These are phyloP conservation scores for Metschnikowia noctiluminum DNA, from an alignment of 805 yeast species.

Conservation along the genomic window DNA sequence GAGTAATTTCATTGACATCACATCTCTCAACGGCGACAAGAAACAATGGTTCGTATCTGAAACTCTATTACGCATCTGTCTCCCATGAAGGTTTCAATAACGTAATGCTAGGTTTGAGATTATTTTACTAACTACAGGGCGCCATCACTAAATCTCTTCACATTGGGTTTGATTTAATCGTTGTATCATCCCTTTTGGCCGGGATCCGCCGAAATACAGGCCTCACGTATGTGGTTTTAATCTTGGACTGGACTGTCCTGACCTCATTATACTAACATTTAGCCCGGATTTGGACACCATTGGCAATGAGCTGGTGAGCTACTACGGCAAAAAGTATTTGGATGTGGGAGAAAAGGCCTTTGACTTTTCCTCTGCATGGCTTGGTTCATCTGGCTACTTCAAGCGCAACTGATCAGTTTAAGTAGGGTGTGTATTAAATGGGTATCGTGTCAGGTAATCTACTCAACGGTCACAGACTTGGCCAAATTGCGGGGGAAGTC, in stretches of 20 bases:
- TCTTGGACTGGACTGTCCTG: constrained; percentile 9
- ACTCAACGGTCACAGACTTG: constrained; percentile 96
- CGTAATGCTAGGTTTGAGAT: no score
- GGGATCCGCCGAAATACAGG: constrained; percentile 71
- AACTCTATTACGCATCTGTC: not conserved
- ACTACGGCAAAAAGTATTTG: constrained; percentile 63
- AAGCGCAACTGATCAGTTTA: constrained; percentile 43
- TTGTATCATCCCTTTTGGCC: constrained; percentile 50
- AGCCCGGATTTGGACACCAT: constrained; percentile 48
- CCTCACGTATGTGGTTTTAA: constrained; percentile 31
- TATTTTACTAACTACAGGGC: constrained; percentile 17
- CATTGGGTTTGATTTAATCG: constrained; percentile 53
- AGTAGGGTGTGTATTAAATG: constrained; percentile 7
- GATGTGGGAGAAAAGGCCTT: constrained; percentile 82
- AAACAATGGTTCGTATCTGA: not conserved
- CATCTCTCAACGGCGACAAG: no score
- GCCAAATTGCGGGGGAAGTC: constrained; percentile 99
- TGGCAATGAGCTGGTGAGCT: constrained; percentile 42
- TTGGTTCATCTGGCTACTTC: constrained; percentile 74
- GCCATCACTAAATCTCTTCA: constrained; percentile 47
- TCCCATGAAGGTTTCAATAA: no score
- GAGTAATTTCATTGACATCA: no score
- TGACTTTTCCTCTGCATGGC: constrained; percentile 66
- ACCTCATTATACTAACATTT: constrained; percentile 6
- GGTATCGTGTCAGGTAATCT: constrained; percentile 13